Percentiles rank a stretch among this genome's conserved stretches.
These are phyloP conservation scores for Aurifilum marmelostoma DNA, from an alignment of 2,329 filamentous ascomycete species.

Conservation along the genomic window DNA sequence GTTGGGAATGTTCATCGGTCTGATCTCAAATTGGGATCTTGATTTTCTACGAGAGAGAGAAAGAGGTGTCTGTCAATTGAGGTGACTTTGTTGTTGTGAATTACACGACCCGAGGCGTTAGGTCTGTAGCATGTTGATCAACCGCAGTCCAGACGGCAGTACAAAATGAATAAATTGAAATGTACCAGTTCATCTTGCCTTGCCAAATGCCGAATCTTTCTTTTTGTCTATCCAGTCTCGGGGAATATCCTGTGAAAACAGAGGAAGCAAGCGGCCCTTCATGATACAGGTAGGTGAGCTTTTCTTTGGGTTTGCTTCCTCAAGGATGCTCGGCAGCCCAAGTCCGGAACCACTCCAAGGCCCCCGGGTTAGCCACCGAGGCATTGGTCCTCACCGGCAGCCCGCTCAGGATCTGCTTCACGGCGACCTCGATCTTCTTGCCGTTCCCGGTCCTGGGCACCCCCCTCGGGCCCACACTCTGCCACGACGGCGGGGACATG, in stretches of 20 bases:
- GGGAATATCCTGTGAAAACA: no score
- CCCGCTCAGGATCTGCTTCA: slow-evolving; percentile 94
- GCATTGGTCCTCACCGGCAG: slow-evolving; percentile 85
- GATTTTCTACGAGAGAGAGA: no score
- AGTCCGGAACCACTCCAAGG: slow-evolving; percentile 82
- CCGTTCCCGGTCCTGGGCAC: slow-evolving; percentile 93
- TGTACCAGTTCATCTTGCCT: no score
- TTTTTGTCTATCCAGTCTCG: not conserved
- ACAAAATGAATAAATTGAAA: not conserved
- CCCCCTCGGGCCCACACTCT: slow-evolving; percentile 69
- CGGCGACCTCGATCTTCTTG: slow-evolving; percentile 96
- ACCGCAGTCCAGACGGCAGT: not conserved
- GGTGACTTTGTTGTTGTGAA: not conserved
- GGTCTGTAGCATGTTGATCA: not conserved
- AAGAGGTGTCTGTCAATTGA: no score
- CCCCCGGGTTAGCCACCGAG: slow-evolving; percentile 89
- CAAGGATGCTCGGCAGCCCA: slow-evolving; percentile 66
- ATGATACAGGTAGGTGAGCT: no score
- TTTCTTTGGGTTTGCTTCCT: no score
- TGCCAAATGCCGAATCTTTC: not conserved
- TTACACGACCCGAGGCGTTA: slow-evolving; percentile 1
- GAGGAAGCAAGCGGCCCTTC: no score
- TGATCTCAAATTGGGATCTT: not conserved
- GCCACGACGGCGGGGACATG: slow-evolving; percentile 88
- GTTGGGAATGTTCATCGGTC: not conserved